These are phyloP conservation scores for Aspergillus amoenus DNA, from an alignment of 2,329 filamentous ascomycete species.

Conservation along the genomic window DNA sequence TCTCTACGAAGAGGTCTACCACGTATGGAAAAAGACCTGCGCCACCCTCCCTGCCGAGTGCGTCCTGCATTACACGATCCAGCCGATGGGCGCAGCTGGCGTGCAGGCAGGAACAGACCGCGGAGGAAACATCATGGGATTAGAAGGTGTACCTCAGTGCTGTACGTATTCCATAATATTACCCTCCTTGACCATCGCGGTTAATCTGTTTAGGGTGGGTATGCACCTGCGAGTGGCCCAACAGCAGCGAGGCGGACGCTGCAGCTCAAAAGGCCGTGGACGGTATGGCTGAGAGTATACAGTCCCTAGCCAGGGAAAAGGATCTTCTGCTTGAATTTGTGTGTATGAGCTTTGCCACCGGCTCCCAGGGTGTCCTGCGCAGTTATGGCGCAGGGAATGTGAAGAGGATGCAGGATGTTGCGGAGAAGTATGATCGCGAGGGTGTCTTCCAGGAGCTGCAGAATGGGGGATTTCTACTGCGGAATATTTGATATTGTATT, in stretches of 20 bases:
- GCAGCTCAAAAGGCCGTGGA: not conserved
- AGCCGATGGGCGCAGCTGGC: not conserved
- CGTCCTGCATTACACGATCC: not conserved
- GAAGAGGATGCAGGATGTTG: not conserved
- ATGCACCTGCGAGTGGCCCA: not conserved
- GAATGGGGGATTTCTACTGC: conserved; percentile 2
- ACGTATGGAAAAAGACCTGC: not conserved
- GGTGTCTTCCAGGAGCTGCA: conserved; percentile 8
- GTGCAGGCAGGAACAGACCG: not conserved
- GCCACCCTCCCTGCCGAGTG: not conserved
- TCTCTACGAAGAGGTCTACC: not conserved
- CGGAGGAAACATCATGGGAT: not conserved
- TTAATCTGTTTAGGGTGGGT: not conserved
- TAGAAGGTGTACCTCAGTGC: not conserved
- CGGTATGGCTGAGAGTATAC: conserved; percentile 10
- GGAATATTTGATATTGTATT: too few relatives aligned
- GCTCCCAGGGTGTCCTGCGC: conserved; percentile 2
- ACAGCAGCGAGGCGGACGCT: not conserved
- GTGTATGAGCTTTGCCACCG: conserved; percentile 5
- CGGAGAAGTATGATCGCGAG: conserved; percentile 10
- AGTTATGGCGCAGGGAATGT: conserved; percentile 9
- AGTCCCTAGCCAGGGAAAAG: conserved; percentile 5
- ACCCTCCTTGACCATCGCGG: too few relatives aligned
- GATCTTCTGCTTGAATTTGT: conserved; percentile 9
- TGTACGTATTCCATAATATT: not conserved